Base-by-base conservation (phyloP, 164 flowering plant genomes). In the Nelumbo lutea region DNA sequence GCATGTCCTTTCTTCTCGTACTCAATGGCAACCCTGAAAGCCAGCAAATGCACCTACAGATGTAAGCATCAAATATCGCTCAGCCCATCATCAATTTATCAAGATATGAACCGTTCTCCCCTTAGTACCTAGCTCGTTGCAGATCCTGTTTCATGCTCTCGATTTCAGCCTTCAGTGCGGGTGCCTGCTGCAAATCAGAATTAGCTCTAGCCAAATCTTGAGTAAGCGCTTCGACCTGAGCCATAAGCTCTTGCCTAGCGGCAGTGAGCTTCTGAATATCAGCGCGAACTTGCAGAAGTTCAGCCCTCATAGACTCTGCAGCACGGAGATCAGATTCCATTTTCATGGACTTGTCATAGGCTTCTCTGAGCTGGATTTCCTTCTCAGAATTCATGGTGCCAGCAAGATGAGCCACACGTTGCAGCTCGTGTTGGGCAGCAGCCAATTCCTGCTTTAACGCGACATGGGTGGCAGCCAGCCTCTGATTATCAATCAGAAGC, bases 391-490 rank as follows among this genome's bases (percentile, higher is more conserved):
- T 83, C 66, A 87, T 67, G 0, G 88, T 73, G 1, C 80, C 84
- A 0, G 86, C 86, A 52, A 73, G 69, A 10, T 84, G 87, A 10
- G 77, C 74, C 84, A 83, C 81, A 2, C 81, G 79, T 44, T 87
- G 90, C 65, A 95, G 71, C 79, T 95, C 96, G 68, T 84, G 79
- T 58, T 88, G 94, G 1, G 86, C 84, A 53, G 79, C 80, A 63
- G 85, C 96, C 41, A 92, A 66, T 63, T 95, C 99, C 82, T 92
- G 97, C 81, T 85, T 92, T 27, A 95, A 83, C 0, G 99, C 97
- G 50, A 92, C 97, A 78, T 95, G 99, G 3, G 97, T 90, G 1
- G 97, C 97, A 43, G 99, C 99, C 10, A 92, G 75, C 59, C 96
- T 71, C 75, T 89, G 96, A 74, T 95, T 95, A 74, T 90, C 98